Evolutionary conservation across 805 yeast species (phyloP).

Genomic region (Wickerhamiella cacticola): DNA sequence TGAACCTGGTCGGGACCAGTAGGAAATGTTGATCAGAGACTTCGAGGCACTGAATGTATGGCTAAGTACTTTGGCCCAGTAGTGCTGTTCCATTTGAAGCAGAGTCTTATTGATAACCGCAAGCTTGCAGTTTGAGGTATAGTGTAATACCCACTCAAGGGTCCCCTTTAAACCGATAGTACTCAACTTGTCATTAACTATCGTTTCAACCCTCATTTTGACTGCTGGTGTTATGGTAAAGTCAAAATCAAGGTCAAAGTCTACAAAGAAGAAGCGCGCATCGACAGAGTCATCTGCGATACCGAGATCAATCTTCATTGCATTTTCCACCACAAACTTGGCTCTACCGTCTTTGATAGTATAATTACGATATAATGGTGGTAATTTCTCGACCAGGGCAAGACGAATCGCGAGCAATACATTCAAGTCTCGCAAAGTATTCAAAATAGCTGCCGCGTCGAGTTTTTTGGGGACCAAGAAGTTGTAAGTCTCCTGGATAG

Average conservation of each 20-base stretch:
- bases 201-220: constrained; percentile 38
- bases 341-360: constrained; percentile 66
- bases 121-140: constrained; percentile 52
- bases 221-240: constrained; percentile 25
- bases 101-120: constrained; percentile 49
- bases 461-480: constrained; percentile 41
- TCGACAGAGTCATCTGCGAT: constrained; percentile 49
- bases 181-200: constrained; percentile 42
- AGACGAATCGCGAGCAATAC: constrained; percentile 60
- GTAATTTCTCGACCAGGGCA: constrained; percentile 50
- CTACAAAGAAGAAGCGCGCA: constrained; percentile 67
- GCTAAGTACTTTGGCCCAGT: constrained; percentile 50
- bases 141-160: constrained; percentile 45
- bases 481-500: constrained; percentile 55
- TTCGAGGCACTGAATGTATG: constrained; percentile 44
- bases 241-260: constrained; percentile 51
- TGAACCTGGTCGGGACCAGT: constrained; percentile 47
- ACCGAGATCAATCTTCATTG: constrained; percentile 68
- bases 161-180: constrained; percentile 39
- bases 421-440: constrained; percentile 56
- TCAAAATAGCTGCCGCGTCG: constrained; percentile 43
- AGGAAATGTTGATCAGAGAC: constrained; percentile 43
- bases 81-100: constrained; percentile 35
- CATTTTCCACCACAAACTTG: constrained; percentile 46
- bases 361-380: constrained; percentile 51